Conservation (phyloP, 768 basidiomycete species). For the Mycena rebaudengoi region DNA sequence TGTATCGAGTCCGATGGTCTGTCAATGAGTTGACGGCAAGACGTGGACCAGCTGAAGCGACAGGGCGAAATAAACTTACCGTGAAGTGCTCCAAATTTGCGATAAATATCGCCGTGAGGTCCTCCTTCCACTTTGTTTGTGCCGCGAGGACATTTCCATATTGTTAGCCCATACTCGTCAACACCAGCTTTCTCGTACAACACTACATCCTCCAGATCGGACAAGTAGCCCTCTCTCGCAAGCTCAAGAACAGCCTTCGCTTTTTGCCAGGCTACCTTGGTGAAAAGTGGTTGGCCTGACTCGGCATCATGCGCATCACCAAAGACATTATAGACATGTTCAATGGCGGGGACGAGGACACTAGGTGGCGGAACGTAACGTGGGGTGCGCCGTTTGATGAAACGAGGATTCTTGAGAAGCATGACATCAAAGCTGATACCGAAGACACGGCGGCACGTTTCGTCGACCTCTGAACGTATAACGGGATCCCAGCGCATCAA, state of each 20-base stretch:
- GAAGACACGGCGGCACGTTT: slow-evolving; percentile 20
- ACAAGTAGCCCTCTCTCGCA: slow-evolving; percentile 30
- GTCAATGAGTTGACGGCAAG: slow-evolving; percentile 32
- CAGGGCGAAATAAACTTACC: not conserved
- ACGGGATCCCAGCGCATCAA: slow-evolving; percentile 35
- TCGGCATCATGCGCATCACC: slow-evolving; percentile 29
- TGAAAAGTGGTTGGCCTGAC: slow-evolving; percentile 26
- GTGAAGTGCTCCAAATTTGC: slow-evolving; percentile 11
- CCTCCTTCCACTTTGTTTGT: slow-evolving; percentile 37
- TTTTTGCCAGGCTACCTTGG: slow-evolving; percentile 17
- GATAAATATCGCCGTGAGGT: slow-evolving; percentile 33
- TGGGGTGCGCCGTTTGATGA: slow-evolving; percentile 22
- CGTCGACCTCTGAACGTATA: slow-evolving; percentile 18
- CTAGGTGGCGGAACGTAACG: slow-evolving; percentile 29
- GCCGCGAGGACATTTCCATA: slow-evolving; percentile 27
- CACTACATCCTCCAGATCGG: slow-evolving; percentile 5
- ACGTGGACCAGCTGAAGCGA: slow-evolving; percentile 25
- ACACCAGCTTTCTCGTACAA: slow-evolving; percentile 30
- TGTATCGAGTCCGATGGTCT: slow-evolving; percentile 34
- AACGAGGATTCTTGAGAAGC: slow-evolving; percentile 11
- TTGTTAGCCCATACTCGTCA: slow-evolving; percentile 31
- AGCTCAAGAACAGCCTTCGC: slow-evolving; percentile 30
- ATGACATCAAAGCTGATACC: not conserved
- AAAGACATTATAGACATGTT: slow-evolving; percentile 30
- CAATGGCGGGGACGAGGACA: slow-evolving; percentile 28